Conservation (phyloP, 2,329 filamentous ascomycete species). For the Pseudomassariella vexata region DNA sequence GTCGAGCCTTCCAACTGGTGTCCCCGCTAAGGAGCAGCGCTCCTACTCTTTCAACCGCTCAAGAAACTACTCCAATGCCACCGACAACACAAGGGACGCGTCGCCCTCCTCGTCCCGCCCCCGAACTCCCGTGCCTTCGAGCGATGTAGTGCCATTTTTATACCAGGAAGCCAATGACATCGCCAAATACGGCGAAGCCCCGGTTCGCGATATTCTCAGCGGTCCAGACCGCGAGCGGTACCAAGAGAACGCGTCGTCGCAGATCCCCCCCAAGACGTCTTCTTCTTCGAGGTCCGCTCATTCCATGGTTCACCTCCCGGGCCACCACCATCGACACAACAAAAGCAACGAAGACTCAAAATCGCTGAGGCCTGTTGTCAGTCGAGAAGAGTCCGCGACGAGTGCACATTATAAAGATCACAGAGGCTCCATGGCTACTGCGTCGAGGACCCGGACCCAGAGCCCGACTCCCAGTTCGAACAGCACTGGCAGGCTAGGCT, state of each 20-base stretch:
- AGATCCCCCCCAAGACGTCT: conserved; percentile 53
- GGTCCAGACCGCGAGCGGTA: conserved; percentile 67
- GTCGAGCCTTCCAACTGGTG: conserved; percentile 50
- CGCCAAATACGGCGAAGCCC: conserved; percentile 70
- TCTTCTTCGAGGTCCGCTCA: conserved; percentile 56
- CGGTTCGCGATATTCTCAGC: conserved; percentile 63
- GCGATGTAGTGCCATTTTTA: conserved; percentile 95
- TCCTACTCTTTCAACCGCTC: conserved; percentile 56
- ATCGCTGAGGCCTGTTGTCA: conserved; percentile 64
- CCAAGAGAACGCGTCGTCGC: conserved; percentile 40
- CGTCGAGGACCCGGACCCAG: conserved; percentile 56
- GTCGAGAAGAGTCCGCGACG: conserved; percentile 65
- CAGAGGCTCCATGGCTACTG: conserved; percentile 32
- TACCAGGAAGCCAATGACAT: conserved; percentile 85
- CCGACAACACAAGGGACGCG: conserved; percentile 65
- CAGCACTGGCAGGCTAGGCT: conserved; percentile 50
- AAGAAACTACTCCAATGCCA: conserved; percentile 74
- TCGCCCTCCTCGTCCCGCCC: conserved; percentile 75
- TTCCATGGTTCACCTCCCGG: conserved; percentile 59
- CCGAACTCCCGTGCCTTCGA: conserved; percentile 77
- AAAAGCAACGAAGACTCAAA: conserved; percentile 62
- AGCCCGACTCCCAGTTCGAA: conserved; percentile 77
- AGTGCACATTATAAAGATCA: conserved; percentile 49
- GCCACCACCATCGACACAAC: conserved; percentile 61
- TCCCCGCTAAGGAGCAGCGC: conserved; percentile 51